Evolutionary conservation across 768 basidiomycete genomes (phyloP).

Genomic region (Mrakia hoshinonis): DNA sequence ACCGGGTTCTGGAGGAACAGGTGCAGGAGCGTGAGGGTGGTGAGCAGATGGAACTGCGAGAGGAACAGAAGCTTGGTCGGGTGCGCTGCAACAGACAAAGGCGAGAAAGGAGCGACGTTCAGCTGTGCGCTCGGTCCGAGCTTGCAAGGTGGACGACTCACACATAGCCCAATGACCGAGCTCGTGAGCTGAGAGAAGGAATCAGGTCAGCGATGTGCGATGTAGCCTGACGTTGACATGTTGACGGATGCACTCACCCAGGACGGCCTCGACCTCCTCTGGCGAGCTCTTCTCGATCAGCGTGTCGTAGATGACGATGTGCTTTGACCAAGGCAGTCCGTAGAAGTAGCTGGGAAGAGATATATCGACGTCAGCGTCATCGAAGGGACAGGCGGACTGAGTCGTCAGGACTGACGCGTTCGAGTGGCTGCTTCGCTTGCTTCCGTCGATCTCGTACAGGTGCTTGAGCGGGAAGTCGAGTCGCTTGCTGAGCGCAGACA

Average conservation of each 20-base stretch:
- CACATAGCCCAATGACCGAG: conserved; percentile 90
- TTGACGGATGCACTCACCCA: conserved; percentile 43
- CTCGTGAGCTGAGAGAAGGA: conserved; percentile 62
- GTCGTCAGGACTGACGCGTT: conserved; percentile 49
- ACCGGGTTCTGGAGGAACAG: conserved; percentile 75
- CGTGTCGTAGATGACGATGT: conserved; percentile 95
- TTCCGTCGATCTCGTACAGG: conserved; percentile 94
- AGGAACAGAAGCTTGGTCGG: conserved; percentile 78
- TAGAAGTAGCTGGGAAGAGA: conserved; percentile 68
- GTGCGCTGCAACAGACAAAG: conserved; percentile 47
- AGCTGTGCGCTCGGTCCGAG: not conserved
- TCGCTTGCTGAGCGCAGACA: conserved; percentile 65
- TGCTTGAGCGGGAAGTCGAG: conserved; percentile 90
- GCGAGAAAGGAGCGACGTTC: not conserved
- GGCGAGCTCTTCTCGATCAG: conserved; percentile 83
- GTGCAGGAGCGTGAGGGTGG: conserved; percentile 78
- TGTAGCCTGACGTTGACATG: not conserved
- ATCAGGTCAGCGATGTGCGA: not conserved
- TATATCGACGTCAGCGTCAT: not conserved
- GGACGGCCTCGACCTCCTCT: conserved; percentile 93
- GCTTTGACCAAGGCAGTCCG: conserved; percentile 68
- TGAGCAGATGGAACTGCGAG: conserved; percentile 78
- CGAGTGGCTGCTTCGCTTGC: conserved; percentile 86
- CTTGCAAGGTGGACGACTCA: conserved; percentile 28
- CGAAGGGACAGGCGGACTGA: not conserved